Evolutionary conservation across 169 alveolate species (phyloP).

Genomic region (Plasmodium reichenowi): DNA sequence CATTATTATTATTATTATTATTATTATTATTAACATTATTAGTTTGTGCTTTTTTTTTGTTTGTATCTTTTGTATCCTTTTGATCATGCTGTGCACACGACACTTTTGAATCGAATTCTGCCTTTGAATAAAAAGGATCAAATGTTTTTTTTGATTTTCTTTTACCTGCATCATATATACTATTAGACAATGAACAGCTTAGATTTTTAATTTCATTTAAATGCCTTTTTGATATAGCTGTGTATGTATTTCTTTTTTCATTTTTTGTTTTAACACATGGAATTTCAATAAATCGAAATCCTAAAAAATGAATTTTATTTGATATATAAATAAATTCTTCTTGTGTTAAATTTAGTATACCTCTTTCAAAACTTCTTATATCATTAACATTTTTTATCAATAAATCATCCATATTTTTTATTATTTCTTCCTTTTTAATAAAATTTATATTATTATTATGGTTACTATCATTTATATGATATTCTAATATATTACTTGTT

Average conservation of each 20-base stretch:
- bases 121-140: conserved; percentile 51
- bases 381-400: conserved; percentile 47
- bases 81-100: background rate
- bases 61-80: background rate
- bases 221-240: conserved; percentile 67
- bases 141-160: conserved; percentile 54
- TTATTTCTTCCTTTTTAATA: background rate
- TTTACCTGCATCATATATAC: conserved; percentile 75
- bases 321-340: conserved; percentile 58
- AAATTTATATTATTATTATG: background rate
- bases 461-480: background rate
- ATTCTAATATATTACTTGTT: background rate
- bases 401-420: background rate
- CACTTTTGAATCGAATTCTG: conserved; percentile 20
- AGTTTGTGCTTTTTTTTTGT: conserved; percentile 8
- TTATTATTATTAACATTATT: background rate
- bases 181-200: conserved; percentile 72
- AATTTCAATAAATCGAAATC: conserved; percentile 75
- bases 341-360: conserved; percentile 52
- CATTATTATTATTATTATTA: background rate
- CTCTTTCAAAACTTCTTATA: conserved; percentile 71
- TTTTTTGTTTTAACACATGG: conserved; percentile 25
- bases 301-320: conserved; percentile 47
- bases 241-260: conserved; percentile 62
- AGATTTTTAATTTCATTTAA: conserved; percentile 70